Conservation (phyloP, 352 stramenopile genomes). For the Pythium scleroteichum region DNA sequence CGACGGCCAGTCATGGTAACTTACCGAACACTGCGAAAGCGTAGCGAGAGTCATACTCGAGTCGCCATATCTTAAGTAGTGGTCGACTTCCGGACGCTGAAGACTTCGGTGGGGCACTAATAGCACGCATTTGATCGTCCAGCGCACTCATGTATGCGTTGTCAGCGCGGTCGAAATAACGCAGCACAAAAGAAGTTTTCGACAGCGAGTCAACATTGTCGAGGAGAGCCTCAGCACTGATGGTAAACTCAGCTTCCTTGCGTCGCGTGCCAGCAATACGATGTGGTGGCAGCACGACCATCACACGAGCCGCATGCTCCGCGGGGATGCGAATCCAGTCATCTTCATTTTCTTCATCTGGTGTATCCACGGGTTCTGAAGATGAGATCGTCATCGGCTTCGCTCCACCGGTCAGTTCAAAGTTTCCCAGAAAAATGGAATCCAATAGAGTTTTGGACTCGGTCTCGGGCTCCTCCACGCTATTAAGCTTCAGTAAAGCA, state of each 20-base stretch:
- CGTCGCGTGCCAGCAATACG: conserved; percentile 53
- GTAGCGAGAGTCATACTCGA: conserved; percentile 82
- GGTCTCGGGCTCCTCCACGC: conserved; percentile 24
- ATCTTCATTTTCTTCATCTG: conserved; percentile 47
- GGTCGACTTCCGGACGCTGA: neutral
- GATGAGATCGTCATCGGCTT: neutral
- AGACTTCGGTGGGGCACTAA: neutral
- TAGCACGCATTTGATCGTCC: conserved; percentile 13
- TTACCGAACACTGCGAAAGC: conserved; percentile 50
- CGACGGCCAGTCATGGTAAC: conserved; percentile 16
- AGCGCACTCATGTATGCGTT: conserved; percentile 18
- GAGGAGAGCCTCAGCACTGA: conserved; percentile 29
- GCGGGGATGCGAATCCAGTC: conserved; percentile 70
- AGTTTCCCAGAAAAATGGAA: conserved; percentile 27
- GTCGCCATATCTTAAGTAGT: conserved; percentile 53
- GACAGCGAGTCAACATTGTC: conserved; percentile 10
- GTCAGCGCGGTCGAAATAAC: conserved; percentile 55
- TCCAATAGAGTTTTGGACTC: conserved; percentile 26
- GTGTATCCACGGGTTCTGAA: conserved; percentile 3
- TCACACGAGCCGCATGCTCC: conserved; percentile 69
- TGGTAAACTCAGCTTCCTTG: conserved; percentile 73
- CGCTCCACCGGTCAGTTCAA: conserved; percentile 9
- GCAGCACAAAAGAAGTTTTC: conserved; percentile 66
- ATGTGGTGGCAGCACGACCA: conserved; percentile 62
- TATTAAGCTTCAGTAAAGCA: conserved; percentile 13